Evolutionary conservation across 164 flowering plant species (phyloP).

Genomic region (Amborella trichopoda): DNA sequence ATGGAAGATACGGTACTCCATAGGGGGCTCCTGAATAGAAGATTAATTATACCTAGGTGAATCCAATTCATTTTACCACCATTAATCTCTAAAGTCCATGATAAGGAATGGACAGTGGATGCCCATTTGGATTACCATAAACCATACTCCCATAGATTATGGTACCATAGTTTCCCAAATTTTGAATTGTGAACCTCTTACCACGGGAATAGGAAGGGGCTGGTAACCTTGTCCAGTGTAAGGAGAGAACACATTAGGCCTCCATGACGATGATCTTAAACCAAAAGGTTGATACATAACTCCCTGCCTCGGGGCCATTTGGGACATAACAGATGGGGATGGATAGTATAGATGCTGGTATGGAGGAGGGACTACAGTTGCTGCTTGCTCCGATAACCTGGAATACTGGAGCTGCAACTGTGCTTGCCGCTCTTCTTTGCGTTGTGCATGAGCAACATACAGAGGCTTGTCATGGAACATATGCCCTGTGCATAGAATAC

Average conservation of each 20-base stretch:
- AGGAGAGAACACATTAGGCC: conserved; percentile 43
- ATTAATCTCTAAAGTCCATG: too few species aligned
- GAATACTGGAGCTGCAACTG: conserved; percentile 52
- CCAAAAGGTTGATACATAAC: conserved; percentile 62
- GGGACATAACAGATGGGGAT: conserved; percentile 36
- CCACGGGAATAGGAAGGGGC: conserved; percentile 33
- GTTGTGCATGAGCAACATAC: conserved; percentile 77
- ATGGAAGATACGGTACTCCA: too few species aligned
- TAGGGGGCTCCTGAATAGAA: too few species aligned
- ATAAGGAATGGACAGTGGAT: too few species aligned
- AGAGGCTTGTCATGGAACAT: conserved; percentile 69
- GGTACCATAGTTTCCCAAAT: too few species aligned
- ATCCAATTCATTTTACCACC: too few species aligned
- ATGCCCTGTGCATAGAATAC: conserved; percentile 24
- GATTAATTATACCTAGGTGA: too few species aligned
- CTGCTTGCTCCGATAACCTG: conserved; percentile 40
- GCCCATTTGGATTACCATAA: too few species aligned
- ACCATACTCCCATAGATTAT: too few species aligned
- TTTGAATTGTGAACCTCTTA: too few species aligned
- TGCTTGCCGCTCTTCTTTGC: conserved; percentile 76
- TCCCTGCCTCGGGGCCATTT: conserved; percentile 40
- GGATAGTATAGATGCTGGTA: conserved; percentile 46
- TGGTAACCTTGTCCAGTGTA: too few species aligned
- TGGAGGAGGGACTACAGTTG: conserved; percentile 48
- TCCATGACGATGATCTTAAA: conserved; percentile 71